Evolutionary conservation across 164 flowering plant species (phyloP).

Genomic region (Dillenia turbinata): DNA sequence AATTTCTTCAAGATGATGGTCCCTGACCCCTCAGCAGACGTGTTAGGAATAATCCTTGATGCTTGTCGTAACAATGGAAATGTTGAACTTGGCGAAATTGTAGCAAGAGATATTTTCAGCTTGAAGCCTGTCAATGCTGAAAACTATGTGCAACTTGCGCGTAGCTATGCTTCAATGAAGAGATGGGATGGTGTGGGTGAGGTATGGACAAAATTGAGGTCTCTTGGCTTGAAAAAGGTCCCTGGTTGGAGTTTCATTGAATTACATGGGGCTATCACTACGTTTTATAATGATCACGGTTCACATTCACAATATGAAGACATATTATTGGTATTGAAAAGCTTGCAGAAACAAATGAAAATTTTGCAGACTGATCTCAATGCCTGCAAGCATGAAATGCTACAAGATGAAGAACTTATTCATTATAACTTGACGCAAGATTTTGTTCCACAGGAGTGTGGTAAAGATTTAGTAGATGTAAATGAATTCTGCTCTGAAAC

Average conservation of each 20-base stretch:
- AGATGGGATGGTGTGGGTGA: conserved; percentile 72
- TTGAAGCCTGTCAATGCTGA: conserved; percentile 52
- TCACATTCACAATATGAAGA: conserved; percentile 57
- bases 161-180: conserved; percentile 58
- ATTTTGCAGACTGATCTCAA: conserved; percentile 3
- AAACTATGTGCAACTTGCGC: conserved; percentile 73
- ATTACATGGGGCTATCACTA: conserved; percentile 44
- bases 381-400: background rate
- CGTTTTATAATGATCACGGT: conserved; percentile 50
- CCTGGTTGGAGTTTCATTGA: conserved; percentile 90
- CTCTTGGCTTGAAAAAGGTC: conserved; percentile 58
- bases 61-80: conserved; percentile 53
- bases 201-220: conserved; percentile 64
- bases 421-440: too few species aligned
- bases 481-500: too few species aligned
- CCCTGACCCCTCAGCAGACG: conserved; percentile 37
- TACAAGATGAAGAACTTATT: too few species aligned
- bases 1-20: conserved; percentile 39
- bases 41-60: conserved; percentile 71
- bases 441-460: too few species aligned
- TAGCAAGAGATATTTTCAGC: conserved; percentile 42
- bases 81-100: conserved; percentile 41
- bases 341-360: conserved; percentile 32
- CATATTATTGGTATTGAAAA: conserved; percentile 31
- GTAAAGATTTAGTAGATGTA: too few species aligned